These are phyloP conservation scores for Scleroderma citrinum DNA, from an alignment of 768 basidiomycete species.

Conservation along the genomic window DNA sequence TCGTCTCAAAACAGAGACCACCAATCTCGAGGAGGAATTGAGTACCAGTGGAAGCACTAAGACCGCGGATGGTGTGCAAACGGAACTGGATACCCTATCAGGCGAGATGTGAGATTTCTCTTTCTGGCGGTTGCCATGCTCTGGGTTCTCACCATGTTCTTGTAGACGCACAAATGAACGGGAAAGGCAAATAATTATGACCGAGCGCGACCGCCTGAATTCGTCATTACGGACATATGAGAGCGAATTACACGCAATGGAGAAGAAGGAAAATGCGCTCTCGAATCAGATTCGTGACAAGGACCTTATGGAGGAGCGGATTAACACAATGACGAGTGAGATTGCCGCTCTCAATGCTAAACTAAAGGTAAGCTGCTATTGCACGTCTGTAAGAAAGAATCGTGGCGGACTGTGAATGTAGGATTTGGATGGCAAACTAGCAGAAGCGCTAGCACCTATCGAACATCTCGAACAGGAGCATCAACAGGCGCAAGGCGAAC, in stretches of 20 bases:
- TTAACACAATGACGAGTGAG: slow-evolving; percentile 55
- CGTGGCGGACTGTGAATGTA: slow-evolving; percentile 20
- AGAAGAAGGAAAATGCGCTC: slow-evolving; percentile 55
- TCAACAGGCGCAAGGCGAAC: slow-evolving; percentile 42
- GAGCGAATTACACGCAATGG: slow-evolving; percentile 54
- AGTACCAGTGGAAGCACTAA: slow-evolving; percentile 67
- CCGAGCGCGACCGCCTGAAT: slow-evolving; percentile 59
- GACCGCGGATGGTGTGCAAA: slow-evolving; percentile 82
- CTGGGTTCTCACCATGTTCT: background rate
- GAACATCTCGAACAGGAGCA: slow-evolving; percentile 54
- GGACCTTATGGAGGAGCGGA: slow-evolving; percentile 46
- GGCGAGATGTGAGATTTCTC: slow-evolving; percentile 55
- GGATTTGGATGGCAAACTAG: slow-evolving; percentile 59
- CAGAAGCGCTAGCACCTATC: slow-evolving; percentile 59
- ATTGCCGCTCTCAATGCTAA: slow-evolving; percentile 37
- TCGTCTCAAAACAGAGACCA: slow-evolving; percentile 55
- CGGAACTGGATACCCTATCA: slow-evolving; percentile 59
- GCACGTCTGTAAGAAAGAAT: background rate
- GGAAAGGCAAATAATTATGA: slow-evolving; percentile 49
- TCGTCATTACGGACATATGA: slow-evolving; percentile 49
- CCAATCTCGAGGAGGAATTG: slow-evolving; percentile 62
- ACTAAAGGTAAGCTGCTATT: slow-evolving; percentile 41
- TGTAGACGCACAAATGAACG: slow-evolving; percentile 60
- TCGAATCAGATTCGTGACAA: slow-evolving; percentile 56
- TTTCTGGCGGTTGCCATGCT: background rate